These are phyloP conservation scores for Solanum chiquidenum DNA, from an alignment of 257 asterid species.

Conservation along the genomic window DNA sequence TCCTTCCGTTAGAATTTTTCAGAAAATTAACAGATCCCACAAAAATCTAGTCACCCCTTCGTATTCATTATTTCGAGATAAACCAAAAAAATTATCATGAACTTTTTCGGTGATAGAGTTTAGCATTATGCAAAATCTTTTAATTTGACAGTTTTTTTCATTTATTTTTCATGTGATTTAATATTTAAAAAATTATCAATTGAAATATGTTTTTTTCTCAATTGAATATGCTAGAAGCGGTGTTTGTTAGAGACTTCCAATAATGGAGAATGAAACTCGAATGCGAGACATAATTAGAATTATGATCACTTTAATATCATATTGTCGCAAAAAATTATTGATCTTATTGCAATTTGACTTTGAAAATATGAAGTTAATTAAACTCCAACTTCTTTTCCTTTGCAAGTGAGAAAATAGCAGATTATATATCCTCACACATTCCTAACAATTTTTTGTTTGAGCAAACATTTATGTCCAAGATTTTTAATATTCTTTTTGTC, in stretches of 20 bases:
- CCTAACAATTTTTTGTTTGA: background rate
- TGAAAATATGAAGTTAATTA: background rate
- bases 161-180: background rate
- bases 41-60: background rate
- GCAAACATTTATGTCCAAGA: no score
- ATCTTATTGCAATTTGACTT: background rate
- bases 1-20: background rate
- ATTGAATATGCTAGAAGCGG: background rate
- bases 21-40: background rate
- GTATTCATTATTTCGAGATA: background rate
- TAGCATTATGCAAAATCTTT: background rate
- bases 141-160: no score
- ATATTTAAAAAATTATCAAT: background rate
- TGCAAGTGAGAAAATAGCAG: background rate
- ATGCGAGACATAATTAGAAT: background rate
- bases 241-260: background rate
- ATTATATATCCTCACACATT: background rate
- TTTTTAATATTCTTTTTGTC: no score
- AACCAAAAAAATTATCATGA: rapidly evolving
- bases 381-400: background rate
- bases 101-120: background rate
- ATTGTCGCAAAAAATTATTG: background rate
- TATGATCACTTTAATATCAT: background rate
- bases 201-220: background rate
- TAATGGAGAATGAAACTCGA: background rate